phyloP scores from a whole-genome alignment of 176 grass and related monocot species.

The Cenchrus americanus region DNA sequence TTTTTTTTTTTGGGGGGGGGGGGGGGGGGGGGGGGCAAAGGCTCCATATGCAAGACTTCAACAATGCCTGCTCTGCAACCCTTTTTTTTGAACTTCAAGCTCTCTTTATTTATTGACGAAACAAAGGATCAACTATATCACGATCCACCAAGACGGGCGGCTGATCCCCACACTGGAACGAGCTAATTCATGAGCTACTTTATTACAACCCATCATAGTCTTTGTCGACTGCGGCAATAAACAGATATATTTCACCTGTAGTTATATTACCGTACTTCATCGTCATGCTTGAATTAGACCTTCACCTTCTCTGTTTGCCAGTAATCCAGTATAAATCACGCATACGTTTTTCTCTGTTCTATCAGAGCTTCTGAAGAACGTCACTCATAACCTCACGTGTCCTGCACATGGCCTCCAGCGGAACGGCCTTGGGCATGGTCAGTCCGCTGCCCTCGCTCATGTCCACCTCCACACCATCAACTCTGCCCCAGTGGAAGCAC shows the following conservation, averaged over 20 bases:
- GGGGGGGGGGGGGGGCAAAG: no score
- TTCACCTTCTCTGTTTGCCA: neutral
- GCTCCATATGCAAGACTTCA: no score
- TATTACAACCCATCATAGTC: neutral
- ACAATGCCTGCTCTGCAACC: no score
- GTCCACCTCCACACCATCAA: conserved; percentile 40
- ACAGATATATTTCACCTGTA: neutral
- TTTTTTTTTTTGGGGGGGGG: no score
- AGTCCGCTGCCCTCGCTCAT: conserved; percentile 44
- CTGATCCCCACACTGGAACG: no score
- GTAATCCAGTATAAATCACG: no score
- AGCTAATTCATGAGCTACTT: no score
- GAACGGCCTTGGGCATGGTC: conserved; percentile 32
- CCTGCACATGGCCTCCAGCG: conserved; percentile 48
- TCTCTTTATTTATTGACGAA: no score
- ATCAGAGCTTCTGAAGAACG: conserved; percentile 34
- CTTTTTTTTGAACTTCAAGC: no score
- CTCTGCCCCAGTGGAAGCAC: conserved; percentile 3
- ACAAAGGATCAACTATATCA: no score
- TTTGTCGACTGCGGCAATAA: neutral
- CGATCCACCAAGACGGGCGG: no score
- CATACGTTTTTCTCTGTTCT: neutral
- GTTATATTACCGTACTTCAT: neutral
- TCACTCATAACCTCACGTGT: conserved; percentile 6
- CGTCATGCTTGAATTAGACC: neutral